Base-by-base conservation (phyloP, 75 land plant genomes). In the Sequoiadendron giganteum region DNA sequence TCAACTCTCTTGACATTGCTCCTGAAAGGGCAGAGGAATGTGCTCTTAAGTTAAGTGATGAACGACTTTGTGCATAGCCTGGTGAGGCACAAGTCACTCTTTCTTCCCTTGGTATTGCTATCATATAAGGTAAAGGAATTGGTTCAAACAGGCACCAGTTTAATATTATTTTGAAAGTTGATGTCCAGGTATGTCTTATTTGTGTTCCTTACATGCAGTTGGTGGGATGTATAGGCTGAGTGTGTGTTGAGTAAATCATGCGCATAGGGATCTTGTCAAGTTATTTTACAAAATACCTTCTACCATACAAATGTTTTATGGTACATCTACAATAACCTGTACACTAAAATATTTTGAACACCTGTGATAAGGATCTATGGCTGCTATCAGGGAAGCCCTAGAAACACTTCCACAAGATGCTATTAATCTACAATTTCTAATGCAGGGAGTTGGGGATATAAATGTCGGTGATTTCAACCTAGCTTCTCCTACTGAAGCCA, bases 391-490 rank as follows among this genome's bases (percentile, higher is more conserved):
- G 88, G 97, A 98, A 89, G 99, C 97, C 7, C 88, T 98, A 25
- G 94, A 94, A 79, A 93, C 90, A 38, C 96, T 98, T 32, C 99
- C 99, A 40, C 99, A 97, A 89, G 95, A 96, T 84, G 95, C 95
- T 89, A 94, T 98, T 68, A 88, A 91, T 49, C 81, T 98, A 85
- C 95, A 95, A 82, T 95, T 98, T 90, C 87, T 98, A 30, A 86
- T 98, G 93, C 94, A 97, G 93, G 95, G 96, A 52, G 91, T 96
- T 21, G 99, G 99, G 30, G 99, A 98, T 89, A 88, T 98, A 75
- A 95, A 88, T 91, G 83, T 89, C 13, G 96, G 99, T 92, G 99
- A 98, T 89, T 88, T 98, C 89, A 99, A 98, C 88, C 91, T 98
- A 80, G 99, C 99, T 76, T 87, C 94, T 84, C 97, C 99, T 58